These are phyloP conservation scores for Cytospora paraplurivora DNA, from an alignment of 2,329 filamentous ascomycete genomes.

Conservation along the genomic window DNA sequence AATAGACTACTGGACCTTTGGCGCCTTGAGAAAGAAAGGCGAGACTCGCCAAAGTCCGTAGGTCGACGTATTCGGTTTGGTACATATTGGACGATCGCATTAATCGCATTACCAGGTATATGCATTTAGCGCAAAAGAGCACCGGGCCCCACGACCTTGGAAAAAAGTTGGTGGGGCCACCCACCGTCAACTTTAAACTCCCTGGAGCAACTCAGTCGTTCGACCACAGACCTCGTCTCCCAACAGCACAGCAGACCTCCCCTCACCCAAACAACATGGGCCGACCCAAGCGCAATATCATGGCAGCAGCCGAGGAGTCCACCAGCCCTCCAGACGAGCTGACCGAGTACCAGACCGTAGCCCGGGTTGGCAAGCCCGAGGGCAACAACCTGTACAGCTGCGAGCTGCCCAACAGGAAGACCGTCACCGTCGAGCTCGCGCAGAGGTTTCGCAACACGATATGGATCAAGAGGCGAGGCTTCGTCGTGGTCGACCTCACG, in stretches of 20 bases:
- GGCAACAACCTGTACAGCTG: conserved; percentile 90
- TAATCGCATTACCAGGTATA: background rate
- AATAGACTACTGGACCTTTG: too few species aligned
- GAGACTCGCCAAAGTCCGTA: too few species aligned
- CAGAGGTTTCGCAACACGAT: conserved; percentile 87
- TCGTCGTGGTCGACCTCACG: conserved; percentile 76
- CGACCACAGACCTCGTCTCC: background rate
- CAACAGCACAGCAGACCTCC: background rate
- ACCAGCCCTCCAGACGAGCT: conserved; percentile 60
- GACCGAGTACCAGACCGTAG: conserved; percentile 67
- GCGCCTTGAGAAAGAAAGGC: too few species aligned
- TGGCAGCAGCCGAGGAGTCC: conserved; percentile 75
- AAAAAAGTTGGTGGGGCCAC: background rate
- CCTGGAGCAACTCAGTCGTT: background rate
- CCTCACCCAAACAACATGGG: conserved; percentile 53
- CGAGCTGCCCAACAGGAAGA: conserved; percentile 66
- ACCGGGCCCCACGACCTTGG: background rate
- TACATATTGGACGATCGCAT: background rate
- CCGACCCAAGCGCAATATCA: conserved; percentile 74
- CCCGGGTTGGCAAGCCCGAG: conserved; percentile 76
- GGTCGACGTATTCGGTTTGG: background rate
- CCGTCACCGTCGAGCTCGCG: conserved; percentile 77
- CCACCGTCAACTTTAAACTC: background rate
- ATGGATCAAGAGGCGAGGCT: conserved; percentile 89
- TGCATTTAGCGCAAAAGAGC: background rate